Conservation (phyloP, 2,329 filamentous ascomycete species). For the Trichoderma brevicompactum region DNA sequence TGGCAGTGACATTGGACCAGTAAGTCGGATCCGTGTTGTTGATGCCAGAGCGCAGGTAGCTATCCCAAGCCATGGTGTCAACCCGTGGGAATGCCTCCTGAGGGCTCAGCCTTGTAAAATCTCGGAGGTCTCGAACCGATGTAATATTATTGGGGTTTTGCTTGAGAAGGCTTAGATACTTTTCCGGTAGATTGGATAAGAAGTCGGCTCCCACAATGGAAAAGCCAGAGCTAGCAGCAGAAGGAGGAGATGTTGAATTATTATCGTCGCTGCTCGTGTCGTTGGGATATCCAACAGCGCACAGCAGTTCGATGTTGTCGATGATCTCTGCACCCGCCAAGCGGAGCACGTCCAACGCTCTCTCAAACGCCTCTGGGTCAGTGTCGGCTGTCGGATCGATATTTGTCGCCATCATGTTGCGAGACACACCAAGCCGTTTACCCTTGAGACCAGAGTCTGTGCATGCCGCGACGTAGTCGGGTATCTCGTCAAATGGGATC, state of each 20-base stretch:
- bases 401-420: background rate
- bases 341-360: slow-evolving; percentile 1
- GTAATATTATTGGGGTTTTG: slow-evolving; percentile 6
- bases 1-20: slow-evolving; percentile 10
- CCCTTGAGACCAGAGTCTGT: slow-evolving; percentile 56
- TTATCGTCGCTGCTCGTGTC: no score
- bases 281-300: no score
- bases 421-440: slow-evolving; percentile 62
- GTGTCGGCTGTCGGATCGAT: background rate
- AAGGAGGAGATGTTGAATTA: no score
- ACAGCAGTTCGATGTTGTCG: background rate
- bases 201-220: background rate
- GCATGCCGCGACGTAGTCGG: slow-evolving; percentile 65
- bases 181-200: background rate
- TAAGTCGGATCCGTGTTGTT: slow-evolving; percentile 3
- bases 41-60: background rate
- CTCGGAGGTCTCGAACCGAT: background rate
- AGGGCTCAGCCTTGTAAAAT: background rate
- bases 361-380: slow-evolving; percentile 8
- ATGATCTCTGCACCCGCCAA: background rate
- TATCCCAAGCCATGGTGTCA: background rate
- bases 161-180: background rate
- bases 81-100: background rate
- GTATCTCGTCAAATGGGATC: slow-evolving; percentile 55
- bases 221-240: background rate